Percentiles rank a stretch among this genome's conserved stretches.
phyloP scores from a whole-genome alignment of 2,329 filamentous ascomycete genomes.

The Neonectria sp. region DNA sequence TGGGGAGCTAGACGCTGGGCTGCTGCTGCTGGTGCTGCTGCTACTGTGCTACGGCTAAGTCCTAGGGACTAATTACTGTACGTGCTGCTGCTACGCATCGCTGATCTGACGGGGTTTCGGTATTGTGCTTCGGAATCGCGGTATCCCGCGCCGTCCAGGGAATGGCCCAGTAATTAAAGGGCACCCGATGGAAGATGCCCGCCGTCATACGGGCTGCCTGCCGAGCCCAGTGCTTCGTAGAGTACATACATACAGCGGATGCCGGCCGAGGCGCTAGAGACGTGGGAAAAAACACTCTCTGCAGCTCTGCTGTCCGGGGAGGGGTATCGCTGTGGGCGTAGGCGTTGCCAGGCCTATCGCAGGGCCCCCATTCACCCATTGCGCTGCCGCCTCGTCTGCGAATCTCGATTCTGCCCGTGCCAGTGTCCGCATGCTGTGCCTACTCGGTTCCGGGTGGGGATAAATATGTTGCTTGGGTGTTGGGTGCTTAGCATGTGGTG shows the following conservation, averaged over 20 bases:
- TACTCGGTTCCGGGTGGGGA: constrained; percentile 11
- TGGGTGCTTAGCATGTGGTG: not conserved
- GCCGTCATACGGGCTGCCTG: not conserved
- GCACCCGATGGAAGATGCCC: not conserved
- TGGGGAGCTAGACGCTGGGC: constrained; percentile 4
- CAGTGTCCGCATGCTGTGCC: constrained; percentile 1
- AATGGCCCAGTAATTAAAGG: not conserved
- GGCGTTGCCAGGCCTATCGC: constrained; percentile 21
- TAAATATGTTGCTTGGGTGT: not conserved
- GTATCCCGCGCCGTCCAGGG: constrained; percentile 6
- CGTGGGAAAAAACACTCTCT: constrained; percentile 3
- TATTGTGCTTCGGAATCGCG: constrained; percentile 20
- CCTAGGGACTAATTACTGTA: not conserved
- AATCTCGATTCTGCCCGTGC: constrained; percentile 4
- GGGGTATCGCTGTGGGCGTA: constrained; percentile 14
- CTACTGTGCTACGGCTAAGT: not conserved
- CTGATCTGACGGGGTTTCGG: constrained; percentile 19
- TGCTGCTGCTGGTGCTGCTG: not conserved
- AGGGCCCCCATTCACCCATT: constrained; percentile 6
- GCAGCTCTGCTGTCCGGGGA: constrained; percentile 16
- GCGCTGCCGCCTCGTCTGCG: not conserved
- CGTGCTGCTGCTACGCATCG: not conserved
- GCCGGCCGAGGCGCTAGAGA: constrained; percentile 28
- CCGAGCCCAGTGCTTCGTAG: not conserved
- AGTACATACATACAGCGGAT: constrained; percentile 9